Evolutionary conservation across 2,329 filamentous ascomycete species (phyloP), one percentile per base, ranked within the genome.

Genomic region (Colletotrichum camelliae): DNA sequence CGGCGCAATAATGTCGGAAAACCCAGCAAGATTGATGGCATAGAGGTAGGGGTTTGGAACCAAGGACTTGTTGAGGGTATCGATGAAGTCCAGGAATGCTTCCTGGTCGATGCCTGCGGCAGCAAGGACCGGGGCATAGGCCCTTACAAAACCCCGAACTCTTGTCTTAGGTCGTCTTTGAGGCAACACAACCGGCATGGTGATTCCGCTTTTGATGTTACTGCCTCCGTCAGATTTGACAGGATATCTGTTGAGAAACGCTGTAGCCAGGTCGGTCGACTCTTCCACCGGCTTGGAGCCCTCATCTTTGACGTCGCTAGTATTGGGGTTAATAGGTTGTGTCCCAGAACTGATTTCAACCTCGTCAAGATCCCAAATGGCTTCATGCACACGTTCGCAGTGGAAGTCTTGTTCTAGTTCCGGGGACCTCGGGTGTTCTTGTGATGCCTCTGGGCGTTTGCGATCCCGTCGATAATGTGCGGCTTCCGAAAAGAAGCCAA

Each of bases 131-230:
- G 89, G 89, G 0, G 89, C 84, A 78, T 91, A 91, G 1, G 88
- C 89, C n/a, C 86, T 85, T 5, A 90, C 82, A 77, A 91, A 91
- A 0, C 89, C 90, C 15, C 89, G 84, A 1, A 81, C 79, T 67
- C 87, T 87, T 37, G 85, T 83, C 35, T 86, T 83, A 1, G 89
- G 89, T 13, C 90, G 85, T 4, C 89, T 82, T 73, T 91, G 90
- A 0, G 89, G 88, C 5, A 91, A 80, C 27, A 91, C 86, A 27
- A 91, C 87, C 0, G 89, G 88, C 65, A 84, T 83, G n/a, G 84
- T 81, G 3, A 88, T 31, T 64, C 21, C 31, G 5, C n/a, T n/a
- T 13, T 12, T 10, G 5, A 2, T 8, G 4, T 0, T 18, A 13
- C 0, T n/a, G 29, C 18, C 0, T 3, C 18, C 8, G 7, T 16